These are phyloP conservation scores for Peronosclerospora sorghi DNA, from an alignment of 352 stramenopile species.

Conservation along the genomic window DNA sequence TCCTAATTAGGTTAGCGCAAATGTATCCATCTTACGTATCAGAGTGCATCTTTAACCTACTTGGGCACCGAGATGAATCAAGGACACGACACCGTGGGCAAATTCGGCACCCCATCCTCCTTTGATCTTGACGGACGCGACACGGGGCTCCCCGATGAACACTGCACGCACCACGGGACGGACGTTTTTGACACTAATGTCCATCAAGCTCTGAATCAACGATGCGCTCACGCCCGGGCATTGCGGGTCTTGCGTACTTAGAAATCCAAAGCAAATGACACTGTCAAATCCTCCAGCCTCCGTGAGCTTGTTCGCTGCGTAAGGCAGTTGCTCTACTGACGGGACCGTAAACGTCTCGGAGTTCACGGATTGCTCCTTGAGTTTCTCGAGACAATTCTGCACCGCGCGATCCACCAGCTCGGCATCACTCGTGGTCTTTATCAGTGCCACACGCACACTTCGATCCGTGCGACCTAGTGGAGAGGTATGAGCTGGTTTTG, in stretches of 20 bases:
- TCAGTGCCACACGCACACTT: conserved; percentile 41
- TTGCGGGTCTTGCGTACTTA: conserved; percentile 55
- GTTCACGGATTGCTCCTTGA: conserved; percentile 18
- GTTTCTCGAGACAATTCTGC: conserved; percentile 51
- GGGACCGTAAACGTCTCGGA: conserved; percentile 68
- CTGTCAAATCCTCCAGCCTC: conserved; percentile 61
- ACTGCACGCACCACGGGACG: conserved; percentile 68
- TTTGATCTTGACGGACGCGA: conserved; percentile 72
- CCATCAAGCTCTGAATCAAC: conserved; percentile 67
- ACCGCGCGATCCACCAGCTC: conserved; percentile 59
- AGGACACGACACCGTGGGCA: conserved; percentile 40
- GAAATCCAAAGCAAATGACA: conserved; percentile 71
- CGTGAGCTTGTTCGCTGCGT: conserved; percentile 76
- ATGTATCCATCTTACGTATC: too few relatives aligned
- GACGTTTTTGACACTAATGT: conserved; percentile 73
- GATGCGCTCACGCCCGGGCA: conserved; percentile 44
- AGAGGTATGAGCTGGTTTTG: conserved; percentile 11
- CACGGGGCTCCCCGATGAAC: conserved; percentile 64
- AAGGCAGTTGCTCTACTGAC: conserved; percentile 69
- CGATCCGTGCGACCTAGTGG: conserved; percentile 7
- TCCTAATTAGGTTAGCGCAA: too few relatives aligned
- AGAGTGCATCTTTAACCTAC: too few relatives aligned
- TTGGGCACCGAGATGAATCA: conserved; percentile 49
- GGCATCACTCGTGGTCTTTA: conserved; percentile 68
- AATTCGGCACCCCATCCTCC: conserved; percentile 62